Percentiles rank a stretch among this genome's conserved stretches.
phyloP scores from a whole-genome alignment of 768 basidiomycete species.

The Boletus insuetus region DNA sequence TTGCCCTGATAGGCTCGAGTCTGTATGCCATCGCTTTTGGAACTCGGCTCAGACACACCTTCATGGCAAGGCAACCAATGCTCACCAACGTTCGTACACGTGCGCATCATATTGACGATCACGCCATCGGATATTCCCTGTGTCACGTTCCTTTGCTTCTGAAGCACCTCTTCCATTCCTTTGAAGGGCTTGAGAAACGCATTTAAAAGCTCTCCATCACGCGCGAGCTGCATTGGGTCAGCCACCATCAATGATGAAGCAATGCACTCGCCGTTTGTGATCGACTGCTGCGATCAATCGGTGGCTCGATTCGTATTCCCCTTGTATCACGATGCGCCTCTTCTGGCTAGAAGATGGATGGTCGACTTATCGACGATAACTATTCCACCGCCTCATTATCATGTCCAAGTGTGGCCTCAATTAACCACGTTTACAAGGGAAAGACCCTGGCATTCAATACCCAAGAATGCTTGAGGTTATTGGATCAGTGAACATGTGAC shows the following conservation, averaged over 20 bases:
- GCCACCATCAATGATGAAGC: conserved; percentile 3
- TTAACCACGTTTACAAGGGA: not conserved
- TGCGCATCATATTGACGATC: not conserved
- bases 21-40: not conserved
- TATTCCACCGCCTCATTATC: not conserved
- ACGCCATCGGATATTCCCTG: not conserved
- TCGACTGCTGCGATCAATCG: not conserved
- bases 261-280: not conserved
- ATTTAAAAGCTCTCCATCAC: not conserved
- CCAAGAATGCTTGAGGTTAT: too few relatives aligned
- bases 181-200: not conserved
- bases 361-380: not conserved
- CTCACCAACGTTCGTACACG: not conserved
- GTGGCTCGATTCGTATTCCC: not conserved
- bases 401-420: not conserved
- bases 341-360: not conserved
- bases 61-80: not conserved
- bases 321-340: not conserved
- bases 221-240: not conserved
- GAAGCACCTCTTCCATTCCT: not conserved
- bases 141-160: not conserved
- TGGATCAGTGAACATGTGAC: too few relatives aligned
- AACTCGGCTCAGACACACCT: not conserved
- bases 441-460: not conserved
- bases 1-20: not conserved